A percentile compares a stretch with the other conserved stretches of the same genome.
Evolutionary conservation across 371 early-diverging fungal genomes (phyloP).

Genomic region (Nematocida sp.): DNA sequence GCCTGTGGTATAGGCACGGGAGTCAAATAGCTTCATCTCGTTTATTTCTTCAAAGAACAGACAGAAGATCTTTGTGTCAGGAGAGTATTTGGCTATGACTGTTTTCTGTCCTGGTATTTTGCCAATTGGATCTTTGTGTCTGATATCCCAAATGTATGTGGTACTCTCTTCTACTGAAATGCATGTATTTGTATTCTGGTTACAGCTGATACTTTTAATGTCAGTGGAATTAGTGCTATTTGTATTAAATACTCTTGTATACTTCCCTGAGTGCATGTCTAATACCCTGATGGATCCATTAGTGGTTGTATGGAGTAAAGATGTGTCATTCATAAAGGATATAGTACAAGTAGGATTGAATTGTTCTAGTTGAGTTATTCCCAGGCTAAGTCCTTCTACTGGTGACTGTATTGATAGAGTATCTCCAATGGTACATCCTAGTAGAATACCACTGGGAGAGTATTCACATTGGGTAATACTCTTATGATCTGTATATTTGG

Average conservation of each 20-base stretch:
- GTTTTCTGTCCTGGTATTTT: conserved; percentile 3
- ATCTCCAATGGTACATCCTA: conserved; percentile 13
- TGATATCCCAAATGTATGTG: conserved; percentile 30
- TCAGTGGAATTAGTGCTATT: no score
- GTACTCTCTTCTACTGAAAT: neutral
- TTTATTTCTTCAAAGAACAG: conserved; percentile 24
- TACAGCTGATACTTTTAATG: no score
- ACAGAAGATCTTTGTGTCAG: conserved; percentile 13
- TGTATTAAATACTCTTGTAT: neutral
- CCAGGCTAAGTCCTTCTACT: neutral
- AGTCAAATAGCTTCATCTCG: conserved; percentile 43
- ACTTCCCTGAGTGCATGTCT: conserved; percentile 9
- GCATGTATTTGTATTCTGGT: no score
- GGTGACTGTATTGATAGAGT: conserved; percentile 4
- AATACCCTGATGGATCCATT: neutral
- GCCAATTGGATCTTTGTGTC: conserved; percentile 13
- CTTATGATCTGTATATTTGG: no score
- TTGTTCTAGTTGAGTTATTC: neutral
- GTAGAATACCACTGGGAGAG: conserved; percentile 21
- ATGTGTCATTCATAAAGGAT: neutral
- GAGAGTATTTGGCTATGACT: conserved; percentile 8
- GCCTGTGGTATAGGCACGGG: conserved; percentile 31
- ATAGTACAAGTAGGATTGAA: neutral
- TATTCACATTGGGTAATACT: no score
- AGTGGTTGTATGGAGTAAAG: conserved; percentile 1